Evolutionary conservation across 208 protist species (phyloP), one percentile per base, ranked within the genome.

Genomic region (Crithidia mellificae): DNA sequence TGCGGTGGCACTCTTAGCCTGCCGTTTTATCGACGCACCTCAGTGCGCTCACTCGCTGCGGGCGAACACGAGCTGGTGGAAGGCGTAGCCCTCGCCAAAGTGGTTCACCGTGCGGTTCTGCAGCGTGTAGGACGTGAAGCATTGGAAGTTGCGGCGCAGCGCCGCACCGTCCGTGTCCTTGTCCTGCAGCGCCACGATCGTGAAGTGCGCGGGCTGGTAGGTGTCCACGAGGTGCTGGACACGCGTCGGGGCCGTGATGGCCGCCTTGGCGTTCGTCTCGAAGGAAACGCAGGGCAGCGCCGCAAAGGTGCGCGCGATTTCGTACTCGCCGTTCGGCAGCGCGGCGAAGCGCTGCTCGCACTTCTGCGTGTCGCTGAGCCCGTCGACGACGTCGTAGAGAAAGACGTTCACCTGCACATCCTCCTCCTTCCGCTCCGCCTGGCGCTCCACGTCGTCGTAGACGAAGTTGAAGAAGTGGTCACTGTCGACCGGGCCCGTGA

Each of bases 391-490:
- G 63, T 87, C 81, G 77, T 88, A 85, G 52, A 93, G 74, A 56
- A 88, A 90, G 25, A 92, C 72, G 71, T 94, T 94, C 49, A 96
- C 58, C 74, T 94, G 87, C 49, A 82, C 80, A 39, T 92, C 87
- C 51, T 77, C 68, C 68, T 94, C 86, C 50, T 49, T 68, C 9
- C 57, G 59, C 24, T 22, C 67, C 0, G 51, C 50, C 38, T 49
- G 27, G 44, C 85, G 80, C 20, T 80, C 43, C 39, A 94, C 74
- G 61, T 65, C 73, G 64, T 96, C 91, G 63, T 85, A 96, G 52
- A 94, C 85, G 69, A 92, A 96, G 78, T 89, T 78, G 67, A 93
- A 94, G 72, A 80, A 93, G 70, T 96, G 91, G 36, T 91, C 85
- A 44, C 91, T 79, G 70, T 96, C 84, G n/a, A 96, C 80, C 20